Percentiles rank a stretch among this genome's conserved stretches.
phyloP scores from a whole-genome alignment of 805 yeast species.

The Metschnikowia borealis region DNA sequence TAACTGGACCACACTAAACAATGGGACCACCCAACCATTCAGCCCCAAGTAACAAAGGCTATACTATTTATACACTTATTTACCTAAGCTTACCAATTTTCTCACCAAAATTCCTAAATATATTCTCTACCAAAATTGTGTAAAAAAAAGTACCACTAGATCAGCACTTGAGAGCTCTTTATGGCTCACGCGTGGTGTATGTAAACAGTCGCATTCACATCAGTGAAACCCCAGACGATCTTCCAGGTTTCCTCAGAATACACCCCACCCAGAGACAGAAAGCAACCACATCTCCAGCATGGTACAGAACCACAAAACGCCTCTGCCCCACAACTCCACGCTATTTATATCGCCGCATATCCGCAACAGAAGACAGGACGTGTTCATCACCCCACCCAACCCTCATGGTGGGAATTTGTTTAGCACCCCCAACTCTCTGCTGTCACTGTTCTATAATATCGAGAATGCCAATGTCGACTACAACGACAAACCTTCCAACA shows the following conservation, averaged over 20 bases:
- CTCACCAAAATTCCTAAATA: no score
- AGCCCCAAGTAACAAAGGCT: no score
- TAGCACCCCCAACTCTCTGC: conserved; percentile 40
- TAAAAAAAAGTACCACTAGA: no score
- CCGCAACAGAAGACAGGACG: conserved; percentile 33
- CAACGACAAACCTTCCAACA: conserved; percentile 4
- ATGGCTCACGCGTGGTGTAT: conserved; percentile 3
- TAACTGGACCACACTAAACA: no score
- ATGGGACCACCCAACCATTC: no score
- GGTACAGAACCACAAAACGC: conserved; percentile 25
- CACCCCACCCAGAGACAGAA: not conserved
- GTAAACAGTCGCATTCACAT: conserved; percentile 2
- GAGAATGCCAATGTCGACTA: conserved; percentile 18
- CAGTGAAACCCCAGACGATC: conserved; percentile 2
- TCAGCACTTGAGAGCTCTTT: no score
- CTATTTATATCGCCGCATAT: conserved; percentile 69
- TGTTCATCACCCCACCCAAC: conserved; percentile 47
- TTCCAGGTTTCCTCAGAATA: not conserved
- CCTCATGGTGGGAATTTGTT: conserved; percentile 38
- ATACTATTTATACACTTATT: no score
- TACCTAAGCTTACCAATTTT: no score
- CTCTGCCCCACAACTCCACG: conserved; percentile 68
- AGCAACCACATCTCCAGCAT: conserved; percentile 1
- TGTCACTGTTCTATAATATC: conserved; percentile 36
- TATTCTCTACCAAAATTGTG: no score